Evolutionary conservation across 208 protist species (phyloP), one percentile per base, ranked within the genome.

Genomic region (Trypanosoma cruzi): DNA sequence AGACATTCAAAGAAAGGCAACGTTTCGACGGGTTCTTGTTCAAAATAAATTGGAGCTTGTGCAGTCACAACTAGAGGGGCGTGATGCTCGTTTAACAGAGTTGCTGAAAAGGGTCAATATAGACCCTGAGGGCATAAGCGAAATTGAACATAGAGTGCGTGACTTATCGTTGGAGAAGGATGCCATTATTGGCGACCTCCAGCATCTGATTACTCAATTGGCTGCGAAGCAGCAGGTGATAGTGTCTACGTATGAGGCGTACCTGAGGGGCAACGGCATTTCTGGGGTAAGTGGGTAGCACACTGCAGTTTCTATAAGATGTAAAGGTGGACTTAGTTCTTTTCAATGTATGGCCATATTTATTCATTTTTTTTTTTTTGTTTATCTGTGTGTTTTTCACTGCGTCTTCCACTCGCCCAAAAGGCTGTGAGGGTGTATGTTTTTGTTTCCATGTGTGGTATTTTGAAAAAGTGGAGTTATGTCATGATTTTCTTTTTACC

Each of bases 131-230:
- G 88, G 96, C 24, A 90, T 98, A 54, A 87, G 87, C 68, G 83
- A 89, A 52, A 85, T 99, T 29, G 91, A 97, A 63, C 83, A 91
- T 69, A 94, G 96, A 75, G 88, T 99, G 28, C 97, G 98, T 67
- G 96, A 99, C 74, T 72, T 99, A 22, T 79, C 98, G 16, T 93
- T 96, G 32, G 92, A 96, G 58, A 99, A 99, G 82, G 98, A 99
- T 83, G 87, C 85, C 37, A 90, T 89, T 11, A 98, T 99, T 79
- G 88, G 97, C 50, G 93, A 99, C 55, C 85, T 99, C 31, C 86
- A 98, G 81, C 87, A 84, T 26, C 86, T 95, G 44, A 76, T 97
- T 37, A 50, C 84, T 24, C 79, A 80, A 26, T 70, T 93, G 59
- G 90, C 88, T 3, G 84, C 83, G 59, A 78, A 73, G 52, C 79